Base-by-base conservation (phyloP, 2,329 filamentous ascomycete genomes). In the Fusarium papillatum region DNA sequence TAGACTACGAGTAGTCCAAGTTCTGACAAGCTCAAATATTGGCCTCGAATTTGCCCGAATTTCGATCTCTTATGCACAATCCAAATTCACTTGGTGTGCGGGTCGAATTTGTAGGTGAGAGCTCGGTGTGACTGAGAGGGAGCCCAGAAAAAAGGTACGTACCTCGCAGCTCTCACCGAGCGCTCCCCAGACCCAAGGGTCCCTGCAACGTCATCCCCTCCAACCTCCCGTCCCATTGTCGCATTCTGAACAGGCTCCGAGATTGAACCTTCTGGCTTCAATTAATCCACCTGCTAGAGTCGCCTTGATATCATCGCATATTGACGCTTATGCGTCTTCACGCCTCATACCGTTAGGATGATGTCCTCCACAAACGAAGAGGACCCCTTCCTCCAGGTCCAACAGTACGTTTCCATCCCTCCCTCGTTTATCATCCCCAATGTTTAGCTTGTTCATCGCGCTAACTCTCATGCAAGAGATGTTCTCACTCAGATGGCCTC, bases 401-500 rank as follows among this genome's bases (percentile, higher is more conserved):
- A 94, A 81, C 90, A 92, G 92, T 93, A 86, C 64, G 89, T 39
- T 53, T 43, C 39, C 46, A 19, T 53, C 50, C 29, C 16, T 66
- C 72, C 61, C 34, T n/a, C 38, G 43, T 34, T 60, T 60, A 17
- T 57, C 22, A 29, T 29, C 66, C 48, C 48, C 34, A 24, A 19
- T 16, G 34, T 24, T 41, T 36, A 38, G 50, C 13, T 57, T n/a
- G 14, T 46, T 34, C 50, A 34, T 57, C 50, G 19, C 50, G 26
- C 69, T 79, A 65, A 79, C 66, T 17, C 38, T 13, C 16, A n/a
- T 34, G 4, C 82, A 98, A 98, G 95, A 85, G 97, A 99, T 86
- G 95, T 98, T 78, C 93, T 98, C 77, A 87, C 92, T 75, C 94
- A 97, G 72, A 92, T 99, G 75, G 90, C 93, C 76, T 92, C 91